These are phyloP conservation scores for Apophysomyces ossiformis DNA, from an alignment of 371 early-diverging fungal species.

Conservation along the genomic window DNA sequence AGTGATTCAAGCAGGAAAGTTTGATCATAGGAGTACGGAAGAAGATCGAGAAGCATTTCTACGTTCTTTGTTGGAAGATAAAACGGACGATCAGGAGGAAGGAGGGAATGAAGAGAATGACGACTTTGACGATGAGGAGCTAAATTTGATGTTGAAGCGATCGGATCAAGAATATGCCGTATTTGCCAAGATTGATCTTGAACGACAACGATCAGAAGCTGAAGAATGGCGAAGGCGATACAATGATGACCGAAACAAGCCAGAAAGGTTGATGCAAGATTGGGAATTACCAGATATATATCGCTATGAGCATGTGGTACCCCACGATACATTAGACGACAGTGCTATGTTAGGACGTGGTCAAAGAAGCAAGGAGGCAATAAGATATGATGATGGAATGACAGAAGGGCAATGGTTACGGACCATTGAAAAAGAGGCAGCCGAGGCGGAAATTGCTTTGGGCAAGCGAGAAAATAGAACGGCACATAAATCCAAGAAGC, in stretches of 20 bases:
- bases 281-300: slow-evolving; percentile 89
- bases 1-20: slow-evolving; percentile 99
- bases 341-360: slow-evolving; percentile 49
- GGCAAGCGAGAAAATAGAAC: slow-evolving; percentile 5
- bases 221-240: slow-evolving; percentile 47
- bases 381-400: slow-evolving; percentile 85
- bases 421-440: slow-evolving; percentile 4
- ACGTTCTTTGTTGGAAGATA: slow-evolving; percentile 82
- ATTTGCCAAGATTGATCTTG: slow-evolving; percentile 52
- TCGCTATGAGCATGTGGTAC: slow-evolving; percentile 59
- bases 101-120: slow-evolving; percentile 69
- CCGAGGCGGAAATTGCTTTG: slow-evolving; percentile 5
- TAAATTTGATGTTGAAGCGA: slow-evolving; percentile 57
- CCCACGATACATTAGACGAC: neutral
- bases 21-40: slow-evolving; percentile 94
- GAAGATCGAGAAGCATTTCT: slow-evolving; percentile 92
- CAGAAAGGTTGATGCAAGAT: slow-evolving; percentile 84
- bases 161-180: slow-evolving; percentile 52
- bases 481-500: slow-evolving; percentile 11
- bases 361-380: slow-evolving; percentile 60
- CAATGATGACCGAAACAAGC: slow-evolving; percentile 45
- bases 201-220: slow-evolving; percentile 43
- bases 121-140: slow-evolving; percentile 72
- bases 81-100: slow-evolving; percentile 57
- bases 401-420: slow-evolving; percentile 86